A percentile compares a stretch with the other conserved stretches of the same genome.
Evolutionary conservation across 2,329 filamentous ascomycete genomes (phyloP).

Genomic region (Incumbomyces delicatus): DNA sequence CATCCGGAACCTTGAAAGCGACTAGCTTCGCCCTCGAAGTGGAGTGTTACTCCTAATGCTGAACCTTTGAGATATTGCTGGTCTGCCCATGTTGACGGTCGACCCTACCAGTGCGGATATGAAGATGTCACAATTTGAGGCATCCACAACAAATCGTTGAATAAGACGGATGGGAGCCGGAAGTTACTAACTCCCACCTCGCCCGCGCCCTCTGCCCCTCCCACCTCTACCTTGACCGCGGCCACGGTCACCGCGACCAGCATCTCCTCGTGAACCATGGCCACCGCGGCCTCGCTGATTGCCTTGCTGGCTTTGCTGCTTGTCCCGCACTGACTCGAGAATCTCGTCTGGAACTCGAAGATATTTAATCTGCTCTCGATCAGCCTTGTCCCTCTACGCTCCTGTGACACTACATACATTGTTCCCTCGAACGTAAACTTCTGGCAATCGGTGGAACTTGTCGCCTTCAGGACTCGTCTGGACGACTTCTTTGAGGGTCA

Average conservation of each 20-base stretch:
- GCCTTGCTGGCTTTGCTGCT: constrained; percentile 54
- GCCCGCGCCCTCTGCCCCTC: constrained; percentile 33
- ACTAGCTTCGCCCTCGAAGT: too few species aligned
- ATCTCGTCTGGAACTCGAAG: constrained; percentile 93
- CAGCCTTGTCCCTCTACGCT: not conserved
- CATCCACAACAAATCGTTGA: too few species aligned
- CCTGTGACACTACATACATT: constrained; percentile 53
- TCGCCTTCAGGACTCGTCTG: constrained; percentile 93
- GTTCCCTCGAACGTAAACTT: constrained; percentile 94
- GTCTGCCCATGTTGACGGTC: too few species aligned
- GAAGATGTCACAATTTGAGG: too few species aligned
- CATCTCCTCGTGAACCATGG: constrained; percentile 27
- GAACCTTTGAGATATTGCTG: too few species aligned
- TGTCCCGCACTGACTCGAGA: constrained; percentile 85
- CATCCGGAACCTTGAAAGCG: too few species aligned
- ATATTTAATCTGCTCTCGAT: constrained; percentile 77
- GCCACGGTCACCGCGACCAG: constrained; percentile 28
- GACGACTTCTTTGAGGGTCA: constrained; percentile 92
- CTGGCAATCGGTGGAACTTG: constrained; percentile 81
- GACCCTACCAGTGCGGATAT: too few species aligned
- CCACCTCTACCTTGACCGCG: constrained; percentile 33
- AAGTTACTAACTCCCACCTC: constrained; percentile 8
- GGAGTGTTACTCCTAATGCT: too few species aligned
- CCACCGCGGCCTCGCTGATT: constrained; percentile 30
- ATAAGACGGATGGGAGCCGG: too few species aligned